Evolutionary conservation across 2,329 filamentous ascomycete species (phyloP).

Genomic region (Thelonectria olida): DNA sequence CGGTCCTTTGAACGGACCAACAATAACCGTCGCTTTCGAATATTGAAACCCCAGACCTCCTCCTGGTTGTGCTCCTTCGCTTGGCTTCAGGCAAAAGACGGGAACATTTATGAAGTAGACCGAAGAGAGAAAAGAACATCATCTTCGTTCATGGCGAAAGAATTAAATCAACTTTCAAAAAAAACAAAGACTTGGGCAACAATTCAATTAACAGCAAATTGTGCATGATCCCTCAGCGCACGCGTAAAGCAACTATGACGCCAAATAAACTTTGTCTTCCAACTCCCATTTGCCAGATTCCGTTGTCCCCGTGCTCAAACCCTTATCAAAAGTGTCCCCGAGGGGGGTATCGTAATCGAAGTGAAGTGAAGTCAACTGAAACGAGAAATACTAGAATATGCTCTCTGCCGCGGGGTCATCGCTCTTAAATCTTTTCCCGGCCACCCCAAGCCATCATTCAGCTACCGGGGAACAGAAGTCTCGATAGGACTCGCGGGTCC

Average conservation of each 20-base stretch:
- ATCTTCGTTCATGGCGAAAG: too few relatives aligned
- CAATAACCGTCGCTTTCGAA: constrained; percentile 8
- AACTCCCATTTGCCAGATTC: constrained; percentile 43
- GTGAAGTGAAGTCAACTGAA: constrained; percentile 34
- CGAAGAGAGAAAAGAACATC: too few relatives aligned
- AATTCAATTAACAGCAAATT: constrained; percentile 28
- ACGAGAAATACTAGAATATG: constrained; percentile 13
- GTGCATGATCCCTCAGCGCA: constrained; percentile 31
- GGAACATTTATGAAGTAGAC: too few relatives aligned
- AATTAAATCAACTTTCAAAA: constrained; percentile 33
- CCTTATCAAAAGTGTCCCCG: constrained; percentile 31
- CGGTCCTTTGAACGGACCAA: constrained; percentile 12
- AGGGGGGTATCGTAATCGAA: constrained; percentile 29
- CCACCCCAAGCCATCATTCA: constrained; percentile 26
- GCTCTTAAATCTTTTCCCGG: constrained; percentile 14
- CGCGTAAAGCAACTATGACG: constrained; percentile 36
- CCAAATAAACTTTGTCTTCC: constrained; percentile 41
- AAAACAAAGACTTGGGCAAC: constrained; percentile 28
- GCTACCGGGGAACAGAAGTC: constrained; percentile 41
- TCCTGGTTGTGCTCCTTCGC: too few relatives aligned
- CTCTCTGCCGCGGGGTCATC: constrained; percentile 32
- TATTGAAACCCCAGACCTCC: too few relatives aligned
- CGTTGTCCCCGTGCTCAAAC: constrained; percentile 32
- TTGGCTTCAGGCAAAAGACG: too few relatives aligned
- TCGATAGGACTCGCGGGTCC: constrained; percentile 68